Conservation (phyloP, 1,284 basidiomycete genomes). For the Ceratobasidium sp. region DNA sequence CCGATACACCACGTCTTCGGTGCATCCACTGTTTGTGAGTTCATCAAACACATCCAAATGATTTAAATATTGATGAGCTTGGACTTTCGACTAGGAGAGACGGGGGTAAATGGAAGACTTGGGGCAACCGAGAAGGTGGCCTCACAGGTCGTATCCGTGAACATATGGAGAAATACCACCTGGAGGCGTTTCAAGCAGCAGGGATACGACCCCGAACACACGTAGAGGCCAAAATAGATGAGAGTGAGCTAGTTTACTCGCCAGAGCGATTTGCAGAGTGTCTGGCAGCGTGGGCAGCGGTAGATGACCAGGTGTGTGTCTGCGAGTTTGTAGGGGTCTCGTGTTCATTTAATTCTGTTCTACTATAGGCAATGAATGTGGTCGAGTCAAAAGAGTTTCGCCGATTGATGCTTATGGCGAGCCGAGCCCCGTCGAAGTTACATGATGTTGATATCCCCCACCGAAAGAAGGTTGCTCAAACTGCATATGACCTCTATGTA, state of each 20-base stretch:
- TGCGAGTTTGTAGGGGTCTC: too few species aligned
- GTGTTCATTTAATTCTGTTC: too few species aligned
- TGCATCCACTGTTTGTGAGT: too few species aligned
- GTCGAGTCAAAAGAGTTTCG: constrained; percentile 22
- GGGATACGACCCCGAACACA: neutral
- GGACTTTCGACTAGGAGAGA: neutral
- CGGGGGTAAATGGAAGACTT: neutral
- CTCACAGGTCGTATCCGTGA: neutral
- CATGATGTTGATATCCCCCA: constrained; percentile 30
- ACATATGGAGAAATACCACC: neutral
- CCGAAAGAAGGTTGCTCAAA: constrained; percentile 10
- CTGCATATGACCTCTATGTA: neutral
- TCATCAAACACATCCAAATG: neutral
- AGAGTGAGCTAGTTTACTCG: neutral
- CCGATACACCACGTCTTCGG: too few species aligned
- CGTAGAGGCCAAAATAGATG: neutral
- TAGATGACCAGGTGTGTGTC: constrained; percentile 16
- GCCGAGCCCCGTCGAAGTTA: neutral
- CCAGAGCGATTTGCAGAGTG: neutral
- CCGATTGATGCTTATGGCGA: neutral
- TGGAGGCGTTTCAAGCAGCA: neutral
- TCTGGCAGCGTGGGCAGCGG: neutral
- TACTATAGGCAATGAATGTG: constrained; percentile 15
- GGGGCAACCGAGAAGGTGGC: neutral
- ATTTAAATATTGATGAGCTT: neutral